phyloP scores from a whole-genome alignment of 2,329 filamentous ascomycete genomes.

The Apiospora saccharicola region DNA sequence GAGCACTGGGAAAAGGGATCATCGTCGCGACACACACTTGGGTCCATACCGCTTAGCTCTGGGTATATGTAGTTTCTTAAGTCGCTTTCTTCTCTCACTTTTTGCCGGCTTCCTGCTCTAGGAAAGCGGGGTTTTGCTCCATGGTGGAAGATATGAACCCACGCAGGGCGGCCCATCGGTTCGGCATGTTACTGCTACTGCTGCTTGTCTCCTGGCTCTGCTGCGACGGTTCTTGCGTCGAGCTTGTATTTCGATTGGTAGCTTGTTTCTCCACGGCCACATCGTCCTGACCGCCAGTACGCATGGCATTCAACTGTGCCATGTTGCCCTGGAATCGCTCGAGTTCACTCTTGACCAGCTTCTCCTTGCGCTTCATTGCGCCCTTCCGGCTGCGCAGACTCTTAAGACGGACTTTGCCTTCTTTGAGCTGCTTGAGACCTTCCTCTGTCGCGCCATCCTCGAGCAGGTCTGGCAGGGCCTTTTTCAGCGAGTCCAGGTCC shows the following conservation, averaged over 20 bases:
- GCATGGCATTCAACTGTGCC: slow-evolving; percentile 69
- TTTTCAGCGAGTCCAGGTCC: slow-evolving; percentile 77
- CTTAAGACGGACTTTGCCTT: slow-evolving; percentile 74
- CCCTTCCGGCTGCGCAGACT: slow-evolving; percentile 79
- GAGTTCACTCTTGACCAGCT: slow-evolving; percentile 80
- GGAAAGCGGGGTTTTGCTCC: slow-evolving; percentile 85
- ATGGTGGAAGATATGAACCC: slow-evolving; percentile 86
- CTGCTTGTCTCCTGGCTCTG: slow-evolving; percentile 30
- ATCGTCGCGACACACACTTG: neutral
- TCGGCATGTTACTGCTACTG: slow-evolving; percentile 52
- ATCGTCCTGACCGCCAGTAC: slow-evolving; percentile 31
- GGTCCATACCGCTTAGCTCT: neutral
- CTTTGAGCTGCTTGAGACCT: slow-evolving; percentile 48
- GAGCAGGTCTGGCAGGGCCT: slow-evolving; percentile 75
- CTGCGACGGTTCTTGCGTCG: slow-evolving; percentile 29
- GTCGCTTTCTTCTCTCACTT: neutral
- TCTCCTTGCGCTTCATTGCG: slow-evolving; percentile 83
- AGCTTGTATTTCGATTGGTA: slow-evolving; percentile 24
- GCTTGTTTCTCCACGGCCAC: slow-evolving; percentile 23
- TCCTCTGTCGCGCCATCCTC: slow-evolving; percentile 55
- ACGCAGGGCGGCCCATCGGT: slow-evolving; percentile 82
- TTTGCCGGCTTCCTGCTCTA: slow-evolving; percentile 35
- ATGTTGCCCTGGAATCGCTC: slow-evolving; percentile 85
- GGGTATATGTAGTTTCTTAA: neutral
- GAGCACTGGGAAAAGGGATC: neutral